Base-by-base conservation (phyloP, 139 green algal species). In the Tetradesmus obliquus region DNA sequence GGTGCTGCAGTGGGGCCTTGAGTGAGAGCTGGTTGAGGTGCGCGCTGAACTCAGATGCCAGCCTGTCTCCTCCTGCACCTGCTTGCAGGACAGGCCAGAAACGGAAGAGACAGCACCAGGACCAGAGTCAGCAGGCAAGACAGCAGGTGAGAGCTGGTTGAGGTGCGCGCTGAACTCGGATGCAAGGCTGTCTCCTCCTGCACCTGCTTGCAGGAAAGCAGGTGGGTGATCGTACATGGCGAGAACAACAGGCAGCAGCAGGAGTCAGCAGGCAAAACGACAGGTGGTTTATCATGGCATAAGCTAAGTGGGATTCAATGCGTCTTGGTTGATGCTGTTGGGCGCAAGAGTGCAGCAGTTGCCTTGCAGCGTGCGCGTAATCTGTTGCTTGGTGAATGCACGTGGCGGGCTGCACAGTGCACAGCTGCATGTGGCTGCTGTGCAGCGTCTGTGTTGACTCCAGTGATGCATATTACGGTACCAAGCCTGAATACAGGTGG, bases 11-110 rank as follows among this genome's bases (percentile, higher is more conserved):
- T 6, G 84, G 60, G 12, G 85, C 53, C 54, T 85, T 74, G 32
- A 83, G 60, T 51, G 69, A 83, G 88, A 86, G 72, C 60, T 87
- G 71, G 85, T 94, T 93, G 57, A 95, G 24, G 84, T 88, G 91
- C 10, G 82, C 74, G 2, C 80, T 84, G 53, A 95, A 95, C 45
- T 93, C 57, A 32, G 80, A 89, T 3, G 91, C 86, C 20, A 95
- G 80, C 53, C 69, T 62, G 79, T 91, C 92, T 24, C 84, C 92
- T 15, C 76, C 76, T 82, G 76, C 76, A 45, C 76, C 55, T 71
- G 17, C 22, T 62, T 90, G 86, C 69, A 90, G 82, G 20, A n/a
- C 74, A 82, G 74, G 32, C 32, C 32, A 45, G 32, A 45, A 45
- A 45, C 32, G 32, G 62, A 12, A 72, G 62, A 51, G 51, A 53